phyloP scores from a whole-genome alignment of 148 eudicot genomes.

The Nepenthes gracilis region DNA sequence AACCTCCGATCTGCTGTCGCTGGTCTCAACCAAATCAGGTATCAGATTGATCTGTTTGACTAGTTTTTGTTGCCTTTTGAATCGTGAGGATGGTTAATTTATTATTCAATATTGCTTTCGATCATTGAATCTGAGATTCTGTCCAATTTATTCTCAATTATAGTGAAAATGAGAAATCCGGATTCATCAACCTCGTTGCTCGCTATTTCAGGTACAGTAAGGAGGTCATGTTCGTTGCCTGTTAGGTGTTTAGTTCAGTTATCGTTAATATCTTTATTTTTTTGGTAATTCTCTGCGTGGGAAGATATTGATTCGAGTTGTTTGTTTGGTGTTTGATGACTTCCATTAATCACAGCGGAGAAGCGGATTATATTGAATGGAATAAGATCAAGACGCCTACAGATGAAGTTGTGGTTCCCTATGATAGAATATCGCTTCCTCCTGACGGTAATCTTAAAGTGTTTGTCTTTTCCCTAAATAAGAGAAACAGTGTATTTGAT shows the following conservation, averaged over 20 bases:
- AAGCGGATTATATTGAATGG: slow-evolving; percentile 84
- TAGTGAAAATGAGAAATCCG: slow-evolving; percentile 97
- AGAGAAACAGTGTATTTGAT: not conserved
- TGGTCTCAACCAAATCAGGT: slow-evolving; percentile 63
- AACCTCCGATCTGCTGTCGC: slow-evolving; percentile 55
- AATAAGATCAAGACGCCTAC: slow-evolving; percentile 94
- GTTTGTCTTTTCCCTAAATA: not conserved
- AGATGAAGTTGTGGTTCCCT: slow-evolving; percentile 87
- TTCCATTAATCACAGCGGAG: slow-evolving; percentile 37
- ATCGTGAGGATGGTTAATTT: not conserved
- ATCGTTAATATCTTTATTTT: not conserved
- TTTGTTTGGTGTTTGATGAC: not conserved
- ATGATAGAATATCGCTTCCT: slow-evolving; percentile 45
- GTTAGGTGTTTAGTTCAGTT: not conserved
- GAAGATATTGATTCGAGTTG: not conserved
- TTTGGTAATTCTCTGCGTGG: not conserved
- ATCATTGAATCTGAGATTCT: slow-evolving; percentile 3
- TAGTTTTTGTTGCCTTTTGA: not conserved
- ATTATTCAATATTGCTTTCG: not conserved
- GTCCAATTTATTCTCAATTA: slow-evolving; percentile 4
- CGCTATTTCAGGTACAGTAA: slow-evolving; percentile 74
- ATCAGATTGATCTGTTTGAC: not conserved
- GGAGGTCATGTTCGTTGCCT: no score
- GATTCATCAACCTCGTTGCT: slow-evolving; percentile 77
- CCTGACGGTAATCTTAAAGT: slow-evolving; percentile 41